A percentile compares a stretch with the other conserved stretches of the same genome.
phyloP scores from a whole-genome alignment of 2,329 filamentous ascomycete species.

The Lecanicillium sp. region DNA sequence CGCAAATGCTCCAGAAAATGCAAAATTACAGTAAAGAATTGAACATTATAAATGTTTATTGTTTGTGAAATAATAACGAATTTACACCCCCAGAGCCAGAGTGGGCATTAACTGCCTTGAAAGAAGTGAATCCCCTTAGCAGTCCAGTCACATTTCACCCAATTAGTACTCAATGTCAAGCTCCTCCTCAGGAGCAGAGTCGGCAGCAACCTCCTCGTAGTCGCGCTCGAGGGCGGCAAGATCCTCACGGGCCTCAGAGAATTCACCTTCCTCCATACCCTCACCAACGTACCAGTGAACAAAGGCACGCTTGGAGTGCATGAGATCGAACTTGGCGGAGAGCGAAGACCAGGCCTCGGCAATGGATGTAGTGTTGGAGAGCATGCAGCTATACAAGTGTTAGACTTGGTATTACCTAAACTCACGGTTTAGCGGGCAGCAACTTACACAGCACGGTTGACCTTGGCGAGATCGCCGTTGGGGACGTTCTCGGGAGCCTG shows the following conservation, averaged over 20 bases:
- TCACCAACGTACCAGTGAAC: slow-evolving; percentile 99
- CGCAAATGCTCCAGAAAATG: too few relatives aligned
- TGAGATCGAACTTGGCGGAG: slow-evolving; percentile 97
- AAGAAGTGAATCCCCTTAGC: slow-evolving; percentile 12
- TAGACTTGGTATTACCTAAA: too few relatives aligned
- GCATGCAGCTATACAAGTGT: slow-evolving; percentile 69
- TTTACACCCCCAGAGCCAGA: slow-evolving; percentile 25
- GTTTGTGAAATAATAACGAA: slow-evolving; percentile 29
- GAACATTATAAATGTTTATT: slow-evolving; percentile 10
- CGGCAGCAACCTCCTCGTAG: slow-evolving; percentile 96
- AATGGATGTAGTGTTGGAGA: slow-evolving; percentile 97
- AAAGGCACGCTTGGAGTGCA: slow-evolving; percentile 99
- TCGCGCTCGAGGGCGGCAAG: slow-evolving; percentile 95
- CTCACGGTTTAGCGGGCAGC: not conserved
- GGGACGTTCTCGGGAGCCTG: slow-evolving; percentile 93
- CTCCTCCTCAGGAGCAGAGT: slow-evolving; percentile 84
- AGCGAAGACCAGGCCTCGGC: slow-evolving; percentile 96
- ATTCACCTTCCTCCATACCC: slow-evolving; percentile 99
- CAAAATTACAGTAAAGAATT: not conserved
- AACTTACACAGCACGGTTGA: slow-evolving; percentile 93
- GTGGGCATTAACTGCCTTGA: slow-evolving; percentile 17
- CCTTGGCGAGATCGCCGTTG: slow-evolving; percentile 94
- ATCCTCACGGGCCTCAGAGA: slow-evolving; percentile 98
- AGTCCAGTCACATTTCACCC: slow-evolving; percentile 7
- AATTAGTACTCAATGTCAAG: slow-evolving; percentile 84